phyloP scores from a whole-genome alignment of 805 yeast species.

The Vanderwaltozyma verrucispora region DNA sequence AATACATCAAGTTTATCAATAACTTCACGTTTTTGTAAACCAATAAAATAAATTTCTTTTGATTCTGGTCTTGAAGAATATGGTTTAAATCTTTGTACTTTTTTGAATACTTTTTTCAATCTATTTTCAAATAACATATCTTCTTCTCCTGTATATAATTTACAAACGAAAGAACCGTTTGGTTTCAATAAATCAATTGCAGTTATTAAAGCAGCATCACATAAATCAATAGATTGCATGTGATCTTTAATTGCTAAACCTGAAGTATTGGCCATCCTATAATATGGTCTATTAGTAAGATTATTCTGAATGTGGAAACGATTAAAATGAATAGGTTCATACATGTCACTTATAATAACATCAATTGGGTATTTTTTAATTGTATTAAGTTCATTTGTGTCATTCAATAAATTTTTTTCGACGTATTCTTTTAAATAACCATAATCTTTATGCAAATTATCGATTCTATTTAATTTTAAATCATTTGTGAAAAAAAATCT shows the following conservation, averaged over 20 bases:
- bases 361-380: slow-evolving; percentile 38
- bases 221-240: slow-evolving; percentile 68
- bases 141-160: slow-evolving; percentile 76
- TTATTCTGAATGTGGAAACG: slow-evolving; percentile 40
- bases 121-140: slow-evolving; percentile 54
- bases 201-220: slow-evolving; percentile 80
- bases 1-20: slow-evolving; percentile 39
- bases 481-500: slow-evolving; percentile 36
- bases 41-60: slow-evolving; percentile 74
- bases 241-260: slow-evolving; percentile 81
- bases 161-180: slow-evolving; percentile 70
- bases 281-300: slow-evolving; percentile 68
- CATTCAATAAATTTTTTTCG: background rate
- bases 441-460: slow-evolving; percentile 25
- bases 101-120: slow-evolving; percentile 46
- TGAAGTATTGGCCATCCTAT: slow-evolving; percentile 89
- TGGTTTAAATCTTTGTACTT: slow-evolving; percentile 69
- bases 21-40: slow-evolving; percentile 37
- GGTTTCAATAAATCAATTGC: slow-evolving; percentile 60
- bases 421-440: slow-evolving; percentile 8
- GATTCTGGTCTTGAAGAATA: slow-evolving; percentile 70
- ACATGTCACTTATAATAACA: slow-evolving; percentile 72
- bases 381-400: background rate
- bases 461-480: slow-evolving; percentile 24
- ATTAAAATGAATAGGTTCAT: slow-evolving; percentile 49